Conservation (phyloP, 352 stramenopile genomes). For the Globisporangium polare region DNA sequence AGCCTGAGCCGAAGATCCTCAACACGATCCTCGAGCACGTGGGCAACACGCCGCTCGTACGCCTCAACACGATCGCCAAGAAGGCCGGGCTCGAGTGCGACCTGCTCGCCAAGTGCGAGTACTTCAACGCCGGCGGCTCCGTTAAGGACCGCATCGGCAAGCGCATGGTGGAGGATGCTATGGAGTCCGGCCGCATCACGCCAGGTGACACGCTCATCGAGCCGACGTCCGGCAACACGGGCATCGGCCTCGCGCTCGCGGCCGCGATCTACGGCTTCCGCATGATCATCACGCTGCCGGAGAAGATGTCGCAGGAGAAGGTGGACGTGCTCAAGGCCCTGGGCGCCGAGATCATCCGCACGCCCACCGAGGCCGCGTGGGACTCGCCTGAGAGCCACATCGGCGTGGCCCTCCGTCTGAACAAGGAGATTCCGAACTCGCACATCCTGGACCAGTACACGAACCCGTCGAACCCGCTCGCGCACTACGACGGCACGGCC, state of each 20-base stretch:
- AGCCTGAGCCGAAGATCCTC: slow-evolving; percentile 80
- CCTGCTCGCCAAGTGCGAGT: slow-evolving; percentile 95
- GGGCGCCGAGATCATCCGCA: slow-evolving; percentile 94
- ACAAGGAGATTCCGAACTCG: slow-evolving; percentile 90
- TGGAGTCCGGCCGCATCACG: slow-evolving; percentile 89
- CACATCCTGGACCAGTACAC: slow-evolving; percentile 96
- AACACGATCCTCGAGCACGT: slow-evolving; percentile 93
- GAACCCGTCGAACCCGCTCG: slow-evolving; percentile 93
- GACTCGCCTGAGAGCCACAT: slow-evolving; percentile 95
- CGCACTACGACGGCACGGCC: slow-evolving; percentile 94
- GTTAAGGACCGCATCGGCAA: slow-evolving; percentile 89
- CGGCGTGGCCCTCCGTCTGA: slow-evolving; percentile 87
- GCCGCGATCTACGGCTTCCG: slow-evolving; percentile 96
- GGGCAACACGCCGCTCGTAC: slow-evolving; percentile 93
- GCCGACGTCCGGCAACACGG: slow-evolving; percentile 97
- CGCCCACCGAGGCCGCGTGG: slow-evolving; percentile 93
- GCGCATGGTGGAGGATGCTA: slow-evolving; percentile 92
- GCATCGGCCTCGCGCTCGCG: slow-evolving; percentile 95
- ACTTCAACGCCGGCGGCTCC: slow-evolving; percentile 93
- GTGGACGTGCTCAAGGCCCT: slow-evolving; percentile 94
- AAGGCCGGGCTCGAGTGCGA: slow-evolving; percentile 87
- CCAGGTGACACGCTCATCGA: slow-evolving; percentile 95
- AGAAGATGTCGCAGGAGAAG: slow-evolving; percentile 97
- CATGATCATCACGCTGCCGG: slow-evolving; percentile 88
- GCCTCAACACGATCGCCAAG: slow-evolving; percentile 87